Evolutionary conservation across 2,329 filamentous ascomycete species (phyloP).

Genomic region (Scleromitrula shiraiana): DNA sequence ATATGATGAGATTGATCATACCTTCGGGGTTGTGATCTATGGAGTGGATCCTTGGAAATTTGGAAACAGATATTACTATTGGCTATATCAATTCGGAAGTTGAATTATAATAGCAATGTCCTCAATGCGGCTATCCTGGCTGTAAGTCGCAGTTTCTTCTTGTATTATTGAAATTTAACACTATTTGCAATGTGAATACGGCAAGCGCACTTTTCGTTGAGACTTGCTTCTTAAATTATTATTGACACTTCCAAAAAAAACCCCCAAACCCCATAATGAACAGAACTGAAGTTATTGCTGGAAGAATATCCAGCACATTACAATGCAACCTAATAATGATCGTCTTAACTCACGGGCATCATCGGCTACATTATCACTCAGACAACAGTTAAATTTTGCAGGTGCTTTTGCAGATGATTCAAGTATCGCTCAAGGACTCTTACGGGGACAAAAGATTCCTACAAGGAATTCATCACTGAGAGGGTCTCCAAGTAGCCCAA

Average conservation of each 20-base stretch:
- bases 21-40: no score
- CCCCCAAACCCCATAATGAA: background rate
- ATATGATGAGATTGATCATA: no score
- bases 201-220: background rate
- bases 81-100: background rate
- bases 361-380: conserved; percentile 21
- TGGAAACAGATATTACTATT: no score
- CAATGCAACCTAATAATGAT: conserved; percentile 26
- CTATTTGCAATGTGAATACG: background rate
- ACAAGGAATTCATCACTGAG: conserved; percentile 16
- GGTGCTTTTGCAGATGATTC: conserved; percentile 18
- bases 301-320: conserved; percentile 5
- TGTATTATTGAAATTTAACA: background rate
- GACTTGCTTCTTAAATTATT: background rate
- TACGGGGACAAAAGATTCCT: conserved; percentile 17
- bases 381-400: conserved; percentile 7
- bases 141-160: conserved; percentile 8
- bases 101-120: background rate
- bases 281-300: background rate
- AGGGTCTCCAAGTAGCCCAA: conserved; percentile 1
- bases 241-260: background rate
- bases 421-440: conserved; percentile 20
- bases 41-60: no score
- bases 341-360: conserved; percentile 23
- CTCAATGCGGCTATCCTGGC: background rate